These are phyloP conservation scores for Auriscalpium orientale DNA, from an alignment of 768 basidiomycete genomes.

Conservation along the genomic window DNA sequence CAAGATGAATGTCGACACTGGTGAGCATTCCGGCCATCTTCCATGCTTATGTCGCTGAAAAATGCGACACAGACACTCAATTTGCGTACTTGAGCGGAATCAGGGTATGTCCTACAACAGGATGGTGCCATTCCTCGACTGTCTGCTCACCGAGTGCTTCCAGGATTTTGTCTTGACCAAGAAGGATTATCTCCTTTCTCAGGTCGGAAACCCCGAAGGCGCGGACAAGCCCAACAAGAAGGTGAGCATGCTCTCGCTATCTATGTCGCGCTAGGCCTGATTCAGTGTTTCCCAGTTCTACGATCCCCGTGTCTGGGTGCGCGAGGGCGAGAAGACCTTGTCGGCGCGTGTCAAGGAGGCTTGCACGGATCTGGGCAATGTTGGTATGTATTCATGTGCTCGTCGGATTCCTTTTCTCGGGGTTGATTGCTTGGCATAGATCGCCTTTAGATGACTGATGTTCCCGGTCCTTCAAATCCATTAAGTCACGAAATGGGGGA, in stretches of 20 bases:
- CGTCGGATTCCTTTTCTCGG: background rate
- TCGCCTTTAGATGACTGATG: too few relatives aligned
- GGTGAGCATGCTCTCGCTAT: constrained; percentile 29
- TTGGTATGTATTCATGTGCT: constrained; percentile 2
- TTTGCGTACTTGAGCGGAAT: constrained; percentile 88
- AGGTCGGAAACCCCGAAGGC: constrained; percentile 97
- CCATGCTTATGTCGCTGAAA: constrained; percentile 1
- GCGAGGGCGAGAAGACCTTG: constrained; percentile 96
- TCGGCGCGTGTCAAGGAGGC: constrained; percentile 83
- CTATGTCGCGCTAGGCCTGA: background rate
- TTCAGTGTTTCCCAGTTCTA: constrained; percentile 49
- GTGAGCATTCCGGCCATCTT: constrained; percentile 19
- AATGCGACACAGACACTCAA: constrained; percentile 59
- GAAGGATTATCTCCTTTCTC: constrained; percentile 79
- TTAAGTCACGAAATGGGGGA: too few relatives aligned
- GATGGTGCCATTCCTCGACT: background rate
- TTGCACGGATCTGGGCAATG: constrained; percentile 80
- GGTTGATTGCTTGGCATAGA: background rate
- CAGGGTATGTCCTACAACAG: constrained; percentile 38
- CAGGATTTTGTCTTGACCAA: constrained; percentile 83
- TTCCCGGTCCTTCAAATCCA: too few relatives aligned
- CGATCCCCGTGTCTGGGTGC: constrained; percentile 97
- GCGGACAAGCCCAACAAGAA: constrained; percentile 99
- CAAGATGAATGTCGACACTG: constrained; percentile 99
- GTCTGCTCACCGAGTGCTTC: background rate